These are phyloP conservation scores for Colletotrichum plurivorum DNA, from an alignment of 2,329 filamentous ascomycete genomes.

Conservation along the genomic window DNA sequence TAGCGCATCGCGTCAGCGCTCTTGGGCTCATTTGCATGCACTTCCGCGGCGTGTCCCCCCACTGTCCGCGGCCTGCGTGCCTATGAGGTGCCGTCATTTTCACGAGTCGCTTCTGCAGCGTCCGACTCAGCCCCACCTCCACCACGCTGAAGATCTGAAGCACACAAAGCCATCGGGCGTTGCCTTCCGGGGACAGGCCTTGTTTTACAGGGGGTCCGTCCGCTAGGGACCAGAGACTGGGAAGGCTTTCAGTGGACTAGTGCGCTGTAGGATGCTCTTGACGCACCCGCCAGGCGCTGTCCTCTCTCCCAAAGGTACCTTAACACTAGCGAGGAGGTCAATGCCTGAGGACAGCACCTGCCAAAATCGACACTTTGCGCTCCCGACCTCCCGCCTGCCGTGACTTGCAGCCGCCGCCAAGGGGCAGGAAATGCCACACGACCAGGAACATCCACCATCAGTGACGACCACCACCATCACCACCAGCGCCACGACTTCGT, in stretches of 20 bases:
- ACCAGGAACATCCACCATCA: neutral
- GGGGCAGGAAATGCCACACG: slow-evolving; percentile 21
- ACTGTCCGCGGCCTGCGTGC: slow-evolving; percentile 1
- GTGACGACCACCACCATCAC: neutral
- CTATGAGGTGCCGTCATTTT: slow-evolving; percentile 13
- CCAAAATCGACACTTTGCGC: slow-evolving; percentile 33
- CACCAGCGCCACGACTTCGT: slow-evolving; percentile 37
- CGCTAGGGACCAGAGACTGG: neutral
- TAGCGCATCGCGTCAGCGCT: slow-evolving; percentile 30
- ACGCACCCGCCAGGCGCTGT: neutral
- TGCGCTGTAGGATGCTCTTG: neutral
- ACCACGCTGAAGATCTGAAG: slow-evolving; percentile 14
- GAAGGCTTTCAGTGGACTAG: neutral
- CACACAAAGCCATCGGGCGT: slow-evolving; percentile 25
- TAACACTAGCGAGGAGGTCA: neutral
- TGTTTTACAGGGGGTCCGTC: slow-evolving; percentile 17
- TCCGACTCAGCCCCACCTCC: slow-evolving; percentile 9
- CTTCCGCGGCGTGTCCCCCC: slow-evolving; percentile 3
- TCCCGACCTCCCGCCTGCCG: slow-evolving; percentile 20
- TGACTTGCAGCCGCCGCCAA: slow-evolving; percentile 2
- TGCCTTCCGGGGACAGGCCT: slow-evolving; percentile 15
- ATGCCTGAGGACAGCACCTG: slow-evolving; percentile 36
- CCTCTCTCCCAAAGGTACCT: neutral
- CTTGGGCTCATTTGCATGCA: slow-evolving; percentile 18
- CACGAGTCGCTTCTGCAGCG: slow-evolving; percentile 17